phyloP scores from a whole-genome alignment of 2,329 filamentous ascomycete genomes.

The Hypoxylon sp. region DNA sequence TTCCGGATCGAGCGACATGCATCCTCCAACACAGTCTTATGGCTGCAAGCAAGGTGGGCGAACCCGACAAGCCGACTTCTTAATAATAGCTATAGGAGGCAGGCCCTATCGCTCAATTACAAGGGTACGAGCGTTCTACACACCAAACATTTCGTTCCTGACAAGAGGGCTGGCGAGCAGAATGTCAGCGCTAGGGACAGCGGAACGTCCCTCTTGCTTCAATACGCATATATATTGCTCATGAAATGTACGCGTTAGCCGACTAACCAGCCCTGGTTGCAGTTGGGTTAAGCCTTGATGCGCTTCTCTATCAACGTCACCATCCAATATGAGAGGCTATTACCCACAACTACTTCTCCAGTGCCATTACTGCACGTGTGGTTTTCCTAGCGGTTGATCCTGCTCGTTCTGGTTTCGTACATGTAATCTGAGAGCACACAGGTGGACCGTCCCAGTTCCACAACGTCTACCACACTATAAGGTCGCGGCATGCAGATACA shows the following conservation, averaged over 20 bases:
- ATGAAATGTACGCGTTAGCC: slow-evolving; percentile 36
- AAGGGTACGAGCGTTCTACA: slow-evolving; percentile 35
- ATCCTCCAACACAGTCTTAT: slow-evolving; percentile 46
- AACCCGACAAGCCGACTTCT: slow-evolving; percentile 45
- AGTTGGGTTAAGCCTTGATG: slow-evolving; percentile 36
- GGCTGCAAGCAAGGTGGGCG: slow-evolving; percentile 46
- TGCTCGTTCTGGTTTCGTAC: slow-evolving; percentile 46
- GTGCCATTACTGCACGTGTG: slow-evolving; percentile 50
- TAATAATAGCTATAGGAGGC: slow-evolving; percentile 36
- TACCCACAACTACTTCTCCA: slow-evolving; percentile 46
- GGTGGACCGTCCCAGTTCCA: slow-evolving; percentile 45
- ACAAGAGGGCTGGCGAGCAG: slow-evolving; percentile 33
- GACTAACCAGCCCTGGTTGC: slow-evolving; percentile 38
- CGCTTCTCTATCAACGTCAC: slow-evolving; percentile 38
- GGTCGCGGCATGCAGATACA: slow-evolving; percentile 37
- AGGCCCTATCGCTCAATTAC: slow-evolving; percentile 33
- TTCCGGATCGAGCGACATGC: slow-evolving; percentile 53
- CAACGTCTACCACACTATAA: slow-evolving; percentile 43
- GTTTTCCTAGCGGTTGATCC: slow-evolving; percentile 47
- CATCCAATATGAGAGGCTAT: slow-evolving; percentile 39
- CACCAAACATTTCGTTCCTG: slow-evolving; percentile 42
- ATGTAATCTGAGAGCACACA: slow-evolving; percentile 42
- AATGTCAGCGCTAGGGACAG: slow-evolving; percentile 40
- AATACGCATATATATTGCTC: slow-evolving; percentile 32
- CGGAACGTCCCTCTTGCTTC: slow-evolving; percentile 39